Percentiles rank a stretch among this genome's conserved stretches.
Evolutionary conservation across 306 rosid species (phyloP).

Genomic region (Dryas octopetala): DNA sequence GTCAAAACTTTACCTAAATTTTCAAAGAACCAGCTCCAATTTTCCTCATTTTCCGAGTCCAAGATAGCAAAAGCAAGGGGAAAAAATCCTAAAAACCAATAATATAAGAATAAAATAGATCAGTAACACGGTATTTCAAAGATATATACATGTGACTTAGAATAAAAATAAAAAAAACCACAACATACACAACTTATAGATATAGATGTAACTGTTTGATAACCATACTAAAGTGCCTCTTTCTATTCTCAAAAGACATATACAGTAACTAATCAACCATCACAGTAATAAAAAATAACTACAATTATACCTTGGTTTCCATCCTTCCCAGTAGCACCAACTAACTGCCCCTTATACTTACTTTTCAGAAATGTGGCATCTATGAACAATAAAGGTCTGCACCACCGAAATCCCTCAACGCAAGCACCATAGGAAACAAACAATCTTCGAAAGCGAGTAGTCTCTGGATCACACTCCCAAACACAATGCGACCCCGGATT

Average conservation of each 20-base stretch:
- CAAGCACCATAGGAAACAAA: neutral
- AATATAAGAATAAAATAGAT: neutral
- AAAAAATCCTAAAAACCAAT: neutral
- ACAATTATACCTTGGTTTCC: neutral
- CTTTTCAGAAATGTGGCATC: neutral
- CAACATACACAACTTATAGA: neutral
- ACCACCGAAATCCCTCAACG: neutral
- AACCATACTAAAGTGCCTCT: too few relatives aligned
- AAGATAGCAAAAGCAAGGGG: neutral
- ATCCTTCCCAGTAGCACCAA: slow-evolving; percentile 1
- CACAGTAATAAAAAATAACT: neutral
- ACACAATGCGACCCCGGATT: slow-evolving; percentile 5
- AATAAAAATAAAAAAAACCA: neutral
- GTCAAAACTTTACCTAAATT: neutral
- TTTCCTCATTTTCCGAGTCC: neutral
- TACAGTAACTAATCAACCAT: neutral
- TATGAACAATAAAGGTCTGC: neutral
- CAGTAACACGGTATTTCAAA: neutral
- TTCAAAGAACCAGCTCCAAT: slow-evolving; percentile 2
- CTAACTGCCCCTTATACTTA: neutral
- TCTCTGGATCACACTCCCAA: slow-evolving; percentile 1
- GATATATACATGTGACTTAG: neutral
- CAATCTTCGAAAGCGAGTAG: neutral
- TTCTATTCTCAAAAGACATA: neutral
- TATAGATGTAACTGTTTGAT: too few relatives aligned